Conservation (phyloP, 2,329 filamentous ascomycete species). For the Xylogone sp. region DNA sequence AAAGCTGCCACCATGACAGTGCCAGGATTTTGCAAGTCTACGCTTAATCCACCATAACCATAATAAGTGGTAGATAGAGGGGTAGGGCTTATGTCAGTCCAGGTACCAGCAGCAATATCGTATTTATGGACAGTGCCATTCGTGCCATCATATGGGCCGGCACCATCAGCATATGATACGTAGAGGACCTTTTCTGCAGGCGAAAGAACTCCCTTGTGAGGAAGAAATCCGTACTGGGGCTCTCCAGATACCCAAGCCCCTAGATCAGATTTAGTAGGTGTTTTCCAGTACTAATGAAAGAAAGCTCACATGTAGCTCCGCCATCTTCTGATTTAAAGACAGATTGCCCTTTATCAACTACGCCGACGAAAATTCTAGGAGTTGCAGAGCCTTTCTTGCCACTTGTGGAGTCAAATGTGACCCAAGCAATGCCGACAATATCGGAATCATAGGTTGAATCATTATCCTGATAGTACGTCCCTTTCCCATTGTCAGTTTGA, state of each 20-base stretch:
- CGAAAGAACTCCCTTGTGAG: constrained; percentile 19
- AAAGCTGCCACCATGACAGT: constrained; percentile 53
- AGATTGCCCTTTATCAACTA: constrained; percentile 17
- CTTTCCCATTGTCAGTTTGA: constrained; percentile 4
- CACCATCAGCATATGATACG: constrained; percentile 50
- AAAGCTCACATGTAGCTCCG: constrained; percentile 15
- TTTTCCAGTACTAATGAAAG: not conserved
- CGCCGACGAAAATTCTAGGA: constrained; percentile 19
- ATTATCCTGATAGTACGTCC: constrained; percentile 15
- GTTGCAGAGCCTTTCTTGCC: constrained; percentile 14
- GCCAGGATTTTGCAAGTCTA: constrained; percentile 51
- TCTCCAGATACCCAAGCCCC: constrained; percentile 19
- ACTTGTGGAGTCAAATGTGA: constrained; percentile 19
- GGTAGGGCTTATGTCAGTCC: constrained; percentile 55
- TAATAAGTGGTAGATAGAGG: constrained; percentile 32
- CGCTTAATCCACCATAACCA: constrained; percentile 52
- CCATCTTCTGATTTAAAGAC: constrained; percentile 21
- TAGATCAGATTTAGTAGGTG: not conserved
- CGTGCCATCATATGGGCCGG: constrained; percentile 54
- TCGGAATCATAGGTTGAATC: constrained; percentile 11
- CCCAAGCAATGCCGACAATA: constrained; percentile 17
- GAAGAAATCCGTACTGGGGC: constrained; percentile 17
- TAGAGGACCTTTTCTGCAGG: constrained; percentile 48
- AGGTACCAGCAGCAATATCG: constrained; percentile 42
- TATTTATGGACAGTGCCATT: constrained; percentile 52